Percentiles rank a stretch among this genome's conserved stretches.
phyloP scores from a whole-genome alignment of 2,329 filamentous ascomycete species.

The Diaporthe australafricana region DNA sequence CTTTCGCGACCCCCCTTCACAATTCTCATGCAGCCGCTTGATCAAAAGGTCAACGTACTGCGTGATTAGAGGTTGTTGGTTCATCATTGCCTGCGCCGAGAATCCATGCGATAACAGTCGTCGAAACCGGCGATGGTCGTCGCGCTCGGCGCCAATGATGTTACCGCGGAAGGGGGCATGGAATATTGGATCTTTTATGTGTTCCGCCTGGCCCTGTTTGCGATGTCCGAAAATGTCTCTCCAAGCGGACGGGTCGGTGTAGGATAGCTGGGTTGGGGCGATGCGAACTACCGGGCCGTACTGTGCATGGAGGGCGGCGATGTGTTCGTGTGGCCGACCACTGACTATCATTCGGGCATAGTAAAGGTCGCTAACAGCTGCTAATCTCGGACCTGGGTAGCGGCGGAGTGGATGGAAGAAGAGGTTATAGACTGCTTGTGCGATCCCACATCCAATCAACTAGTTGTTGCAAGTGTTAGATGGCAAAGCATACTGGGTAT shows the following conservation, averaged over 20 bases:
- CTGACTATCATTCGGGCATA: conserved; percentile 3
- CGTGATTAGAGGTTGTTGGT: neutral
- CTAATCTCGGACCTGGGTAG: conserved; percentile 23
- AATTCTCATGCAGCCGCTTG: conserved; percentile 1
- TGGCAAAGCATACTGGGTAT: too few species aligned
- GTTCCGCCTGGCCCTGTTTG: neutral
- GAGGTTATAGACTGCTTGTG: conserved; percentile 35
- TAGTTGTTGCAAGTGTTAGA: neutral
- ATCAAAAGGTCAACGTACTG: conserved; percentile 3
- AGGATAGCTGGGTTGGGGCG: neutral
- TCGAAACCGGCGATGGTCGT: conserved; percentile 14
- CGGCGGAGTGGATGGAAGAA: conserved; percentile 34
- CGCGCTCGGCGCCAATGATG: conserved; percentile 18
- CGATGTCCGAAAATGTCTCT: conserved; percentile 24
- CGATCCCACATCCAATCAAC: too few species aligned
- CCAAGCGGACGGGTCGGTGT: conserved; percentile 8
- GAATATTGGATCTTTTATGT: conserved; percentile 11
- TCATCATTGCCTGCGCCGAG: neutral
- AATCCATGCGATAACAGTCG: neutral
- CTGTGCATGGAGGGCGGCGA: neutral
- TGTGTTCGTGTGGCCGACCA: neutral
- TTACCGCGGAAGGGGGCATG: neutral
- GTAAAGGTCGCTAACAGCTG: neutral
- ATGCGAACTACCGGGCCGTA: conserved; percentile 13
- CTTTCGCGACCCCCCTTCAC: neutral